Conservation (phyloP, 2,329 filamentous ascomycete species). For the Cryphonectria parasitica region DNA sequence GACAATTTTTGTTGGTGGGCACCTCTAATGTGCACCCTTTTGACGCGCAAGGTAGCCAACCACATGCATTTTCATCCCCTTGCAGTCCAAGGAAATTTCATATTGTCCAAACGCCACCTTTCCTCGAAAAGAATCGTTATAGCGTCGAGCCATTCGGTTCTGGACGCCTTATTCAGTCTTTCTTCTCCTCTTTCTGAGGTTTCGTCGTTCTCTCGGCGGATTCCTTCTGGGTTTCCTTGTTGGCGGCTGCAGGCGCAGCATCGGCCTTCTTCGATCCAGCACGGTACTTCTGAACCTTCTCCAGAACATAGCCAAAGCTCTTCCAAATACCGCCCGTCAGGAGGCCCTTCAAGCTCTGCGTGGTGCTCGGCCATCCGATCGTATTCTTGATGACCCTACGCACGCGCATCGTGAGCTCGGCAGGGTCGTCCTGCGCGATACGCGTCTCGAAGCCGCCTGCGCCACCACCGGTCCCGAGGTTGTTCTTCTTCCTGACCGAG, state of each 20-base stretch:
- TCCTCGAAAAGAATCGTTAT: neutral
- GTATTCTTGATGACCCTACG: conserved; percentile 81
- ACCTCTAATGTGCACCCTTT: neutral
- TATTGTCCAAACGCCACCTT: neutral
- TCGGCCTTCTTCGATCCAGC: conserved; percentile 41
- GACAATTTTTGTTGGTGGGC: neutral
- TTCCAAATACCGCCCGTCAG: conserved; percentile 76
- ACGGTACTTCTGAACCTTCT: conserved; percentile 75
- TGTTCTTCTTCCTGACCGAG: conserved; percentile 60
- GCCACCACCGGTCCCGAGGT: conserved; percentile 71
- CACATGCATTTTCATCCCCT: neutral
- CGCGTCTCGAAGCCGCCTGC: conserved; percentile 85
- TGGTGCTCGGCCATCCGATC: conserved; percentile 88
- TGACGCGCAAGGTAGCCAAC: neutral
- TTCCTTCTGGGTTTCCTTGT: conserved; percentile 3
- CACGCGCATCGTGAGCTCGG: conserved; percentile 71
- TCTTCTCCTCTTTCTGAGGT: conserved; percentile 18
- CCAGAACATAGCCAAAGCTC: conserved; percentile 75
- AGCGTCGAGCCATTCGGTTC: neutral
- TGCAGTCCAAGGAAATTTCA: neutral
- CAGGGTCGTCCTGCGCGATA: conserved; percentile 71
- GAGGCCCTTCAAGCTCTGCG: conserved; percentile 82
- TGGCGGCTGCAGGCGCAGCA: conserved; percentile 13
- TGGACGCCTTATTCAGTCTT: conserved; percentile 12
- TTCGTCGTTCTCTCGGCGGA: conserved; percentile 1